Conservation (phyloP, 176 grass and related monocot species). For the Juncus inflexus region DNA sequence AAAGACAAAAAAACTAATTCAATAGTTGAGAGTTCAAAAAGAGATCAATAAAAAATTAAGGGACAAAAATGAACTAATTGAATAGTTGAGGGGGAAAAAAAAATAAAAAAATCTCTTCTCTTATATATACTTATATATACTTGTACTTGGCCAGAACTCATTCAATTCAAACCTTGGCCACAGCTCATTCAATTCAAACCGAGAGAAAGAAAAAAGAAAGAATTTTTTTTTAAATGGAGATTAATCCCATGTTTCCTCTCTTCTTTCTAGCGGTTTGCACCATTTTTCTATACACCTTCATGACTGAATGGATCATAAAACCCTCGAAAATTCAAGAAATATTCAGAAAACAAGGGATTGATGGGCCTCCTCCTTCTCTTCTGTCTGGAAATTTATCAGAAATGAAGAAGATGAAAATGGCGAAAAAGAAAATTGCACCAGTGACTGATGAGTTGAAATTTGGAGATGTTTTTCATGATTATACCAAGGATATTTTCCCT, state of each 20-base stretch:
- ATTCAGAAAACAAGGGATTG: constrained; percentile 61
- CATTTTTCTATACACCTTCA: constrained; percentile 28
- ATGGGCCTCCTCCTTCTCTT: constrained; percentile 57
- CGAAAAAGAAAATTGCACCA: not conserved
- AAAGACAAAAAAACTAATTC: no score
- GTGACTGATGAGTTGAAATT: constrained; percentile 21
- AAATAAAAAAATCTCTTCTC: no score
- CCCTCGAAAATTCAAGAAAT: constrained; percentile 33
- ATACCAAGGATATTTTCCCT: constrained; percentile 73
- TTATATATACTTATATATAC: no score
- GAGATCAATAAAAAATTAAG: no score
- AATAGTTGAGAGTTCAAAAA: no score
- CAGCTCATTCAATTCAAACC: not conserved
- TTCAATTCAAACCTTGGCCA: not conserved
- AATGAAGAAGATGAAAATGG: constrained; percentile 54
- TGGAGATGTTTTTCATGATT: constrained; percentile 52
- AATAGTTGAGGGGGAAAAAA: no score
- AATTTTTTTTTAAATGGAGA: not conserved
- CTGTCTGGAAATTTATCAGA: constrained; percentile 61
- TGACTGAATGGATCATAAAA: constrained; percentile 37
- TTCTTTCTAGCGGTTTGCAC: constrained; percentile 24
- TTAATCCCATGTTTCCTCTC: constrained; percentile 12
- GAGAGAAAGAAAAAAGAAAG: constrained; percentile 24
- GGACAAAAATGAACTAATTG: no score
- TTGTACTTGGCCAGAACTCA: no score